phyloP scores from a whole-genome alignment of 1,139 yeast species.

The Debaryomyces sp. region DNA sequence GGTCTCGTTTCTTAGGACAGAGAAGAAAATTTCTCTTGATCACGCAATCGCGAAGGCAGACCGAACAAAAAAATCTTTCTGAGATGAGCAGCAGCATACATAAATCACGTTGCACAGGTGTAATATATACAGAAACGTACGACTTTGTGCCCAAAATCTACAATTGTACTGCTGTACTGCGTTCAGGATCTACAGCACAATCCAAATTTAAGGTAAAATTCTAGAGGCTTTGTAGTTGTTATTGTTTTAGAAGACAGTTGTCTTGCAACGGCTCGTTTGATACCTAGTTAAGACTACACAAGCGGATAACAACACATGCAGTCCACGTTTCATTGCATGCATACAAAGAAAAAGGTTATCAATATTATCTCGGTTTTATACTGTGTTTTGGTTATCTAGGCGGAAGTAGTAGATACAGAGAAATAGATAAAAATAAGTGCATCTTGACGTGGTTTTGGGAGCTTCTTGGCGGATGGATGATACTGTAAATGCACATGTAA shows the following conservation, averaged over 20 bases:
- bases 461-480: too few relatives aligned
- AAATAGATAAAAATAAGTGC: background rate
- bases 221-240: background rate
- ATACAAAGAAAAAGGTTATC: background rate
- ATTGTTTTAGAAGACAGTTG: background rate
- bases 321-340: background rate
- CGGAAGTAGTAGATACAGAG: background rate
- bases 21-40: constrained; percentile 7
- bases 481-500: too few relatives aligned
- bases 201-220: background rate
- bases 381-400: background rate
- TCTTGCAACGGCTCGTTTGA: background rate
- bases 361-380: background rate
- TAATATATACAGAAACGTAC: background rate
- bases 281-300: background rate
- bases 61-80: background rate
- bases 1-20: constrained; percentile 1
- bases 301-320: background rate
- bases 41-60: constrained; percentile 7
- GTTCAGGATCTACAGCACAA: background rate
- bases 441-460: background rate
- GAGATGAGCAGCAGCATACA: constrained; percentile 4
- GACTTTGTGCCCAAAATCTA: background rate
- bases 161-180: background rate
- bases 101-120: background rate